Evolutionary conservation across 371 early-diverging fungal genomes (phyloP), one percentile per base, ranked within the genome.

Genomic region (Actinomortierella wolfii): DNA sequence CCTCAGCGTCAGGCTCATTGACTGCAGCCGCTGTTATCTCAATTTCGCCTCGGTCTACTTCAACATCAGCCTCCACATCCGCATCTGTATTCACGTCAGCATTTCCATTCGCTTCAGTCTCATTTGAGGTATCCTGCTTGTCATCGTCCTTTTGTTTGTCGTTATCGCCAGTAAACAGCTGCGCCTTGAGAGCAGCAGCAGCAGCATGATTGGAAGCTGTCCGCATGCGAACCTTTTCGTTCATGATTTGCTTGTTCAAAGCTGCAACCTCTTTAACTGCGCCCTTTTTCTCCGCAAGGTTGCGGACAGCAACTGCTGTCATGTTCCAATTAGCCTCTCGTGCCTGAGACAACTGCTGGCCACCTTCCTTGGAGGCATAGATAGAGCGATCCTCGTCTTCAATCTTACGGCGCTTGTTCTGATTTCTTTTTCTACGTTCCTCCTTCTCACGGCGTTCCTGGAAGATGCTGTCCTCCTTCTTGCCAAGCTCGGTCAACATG

Each of bases 391-490:
- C 71, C 39, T 73, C 54, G 14, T 69, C 66, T 21, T 59, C 74
- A 14, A 48, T 34, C 56, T 68, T 61, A 24, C 63, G 66, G 18
- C 53, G 63, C 17, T 74, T 50, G 29, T 75, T 63, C 25, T 59
- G 18, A 53, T 68, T 68, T 40, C 51, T 64, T 56, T 67, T 62
- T 18, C 60, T 54, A 13, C 68, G 74, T 25, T 77, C 79, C 67
- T 91, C 91, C 63, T 86, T 81, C 58, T 82, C 79, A 44, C 88
- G 81, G 53, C 96, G 83, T 39, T 89, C 86, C 53, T 77, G 77
- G 73, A 98, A 97, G 20, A 93, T 92, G n/a, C 80, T 75, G 51
- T 94, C 94, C 76, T 97, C 98, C 55, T 87, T 81, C 59, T 83
- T 81, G 24, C 93, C 96, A 21, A 97, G 82, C 51, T 94, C 93